Base-by-base conservation (phyloP, 148 eudicot genomes). In the Fagopyrum homotropicum region DNA sequence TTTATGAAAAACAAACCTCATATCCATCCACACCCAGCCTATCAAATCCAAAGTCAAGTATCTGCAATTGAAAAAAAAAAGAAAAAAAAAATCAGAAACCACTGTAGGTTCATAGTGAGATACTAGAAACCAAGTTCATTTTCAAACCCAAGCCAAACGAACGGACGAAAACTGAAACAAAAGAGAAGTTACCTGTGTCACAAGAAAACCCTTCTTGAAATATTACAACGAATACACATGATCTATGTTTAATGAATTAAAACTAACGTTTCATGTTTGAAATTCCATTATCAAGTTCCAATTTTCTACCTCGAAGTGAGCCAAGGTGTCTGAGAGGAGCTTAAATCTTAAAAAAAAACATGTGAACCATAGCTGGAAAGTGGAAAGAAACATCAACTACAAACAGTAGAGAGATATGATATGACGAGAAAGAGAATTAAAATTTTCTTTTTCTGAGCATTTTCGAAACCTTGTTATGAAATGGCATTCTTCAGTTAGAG, bases 31-130 rank as follows among this genome's bases (percentile, higher is more conserved):
- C 97, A 75, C 98, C 98, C 89, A 95, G 77, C 51, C 98, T 89
- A 81, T 95, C 96, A 71, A 95, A 95, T 59, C 91, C 98, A 77
- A 95, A 95, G 87, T 95, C 98, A 80, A 95, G 98, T 82, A 95
- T 83, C 98, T 92, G 82, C 54, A 79, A 40, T 19, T 60, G 14
- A 9, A 17, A 3, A 5, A 35, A 35, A 49, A 49, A 8, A 8
- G 11, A 9, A 49, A 49, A 49, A 49, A 12, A 49, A 49, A 49
- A 49, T 49, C 11, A 49, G 52, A 49, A 2, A 12, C 52, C 52
- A 49, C 7, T 9, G 50, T 9, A 48, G 50, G 50, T 48, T 48
- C 10, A 48, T 6, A 48, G 10, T 48, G 50, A 48, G 50, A 48
- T 48, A 48, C 10, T 6, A 48, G 50, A 48, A 48, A 48, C 50